Evolutionary conservation across 2,329 filamentous ascomycete species (phyloP), one percentile per base, ranked within the genome.

Genomic region (Ambrosiella cleistominuta): DNA sequence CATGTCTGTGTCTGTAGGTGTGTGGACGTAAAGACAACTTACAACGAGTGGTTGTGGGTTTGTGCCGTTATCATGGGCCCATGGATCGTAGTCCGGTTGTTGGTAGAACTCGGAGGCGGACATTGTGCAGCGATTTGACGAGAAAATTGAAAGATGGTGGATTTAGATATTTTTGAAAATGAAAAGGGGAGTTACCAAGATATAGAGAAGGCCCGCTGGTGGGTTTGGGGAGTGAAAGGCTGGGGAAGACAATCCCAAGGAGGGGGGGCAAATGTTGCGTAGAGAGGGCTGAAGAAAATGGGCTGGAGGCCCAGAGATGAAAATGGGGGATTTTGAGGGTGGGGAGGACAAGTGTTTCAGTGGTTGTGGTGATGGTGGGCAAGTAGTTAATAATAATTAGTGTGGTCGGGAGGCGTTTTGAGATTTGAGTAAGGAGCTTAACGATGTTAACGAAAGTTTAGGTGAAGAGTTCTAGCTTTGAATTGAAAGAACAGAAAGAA

Each of bases 91-190:
- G 35, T 58, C 42, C 6, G 51, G 7, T 8, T 55, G 19, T 13
- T 60, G 51, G 52, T 60, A 60, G 52, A 60, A 60, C 19, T 60
- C 59, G 47, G 56, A 45, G 52, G 57, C 58, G 13, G 59, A 57
- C 59, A 60, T 60, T 49, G 38, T 47, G 27, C 27, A 19, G 38
- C 44, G 27, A 36, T 54, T 42, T 19, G 19, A 51, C 13, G 45
- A 17, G 44, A 47, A 15, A 8, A 13, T 8, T 5, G 44, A 47
- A 17, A 42, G 11, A 11, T 2, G 13, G 12, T 13, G 44, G 6
- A 13, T 8, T 13, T 47, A 15, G 44, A 47, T 8, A 15, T 17
- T 13, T 8, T 7, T 3, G 44, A 17, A 17, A 17, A 13, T 47
- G n/a, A 6, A 47, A 47, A 17, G 44, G 44, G 44, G 19, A n/a